Evolutionary conservation across 1,284 basidiomycete species (phyloP).

Genomic region (Fomitopsis betulina): DNA sequence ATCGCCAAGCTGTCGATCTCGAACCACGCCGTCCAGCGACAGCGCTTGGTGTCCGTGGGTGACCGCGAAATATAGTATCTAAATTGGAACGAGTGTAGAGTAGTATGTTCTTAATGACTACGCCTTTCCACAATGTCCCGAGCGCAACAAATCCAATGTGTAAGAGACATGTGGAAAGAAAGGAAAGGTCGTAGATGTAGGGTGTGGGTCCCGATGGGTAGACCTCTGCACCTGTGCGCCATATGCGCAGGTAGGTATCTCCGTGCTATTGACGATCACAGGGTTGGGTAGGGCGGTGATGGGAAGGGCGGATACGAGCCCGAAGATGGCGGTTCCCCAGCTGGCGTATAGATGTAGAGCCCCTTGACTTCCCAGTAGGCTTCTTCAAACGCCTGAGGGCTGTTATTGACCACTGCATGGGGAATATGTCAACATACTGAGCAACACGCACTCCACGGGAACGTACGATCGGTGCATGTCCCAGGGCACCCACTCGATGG

Average conservation of each 20-base stretch:
- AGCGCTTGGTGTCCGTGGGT: too few relatives aligned
- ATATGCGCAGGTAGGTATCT: background rate
- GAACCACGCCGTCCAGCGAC: too few relatives aligned
- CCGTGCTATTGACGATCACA: background rate
- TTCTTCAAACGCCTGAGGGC: slow-evolving; percentile 47
- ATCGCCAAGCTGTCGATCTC: too few relatives aligned
- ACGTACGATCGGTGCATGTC: slow-evolving; percentile 39
- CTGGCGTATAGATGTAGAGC: slow-evolving; percentile 45
- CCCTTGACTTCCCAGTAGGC: slow-evolving; percentile 65
- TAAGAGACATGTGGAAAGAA: too few relatives aligned
- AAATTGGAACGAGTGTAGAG: too few relatives aligned
- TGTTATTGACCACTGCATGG: slow-evolving; percentile 44
- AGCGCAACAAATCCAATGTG: too few relatives aligned
- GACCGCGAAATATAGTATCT: too few relatives aligned
- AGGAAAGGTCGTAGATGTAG: too few relatives aligned
- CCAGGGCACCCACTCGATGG: slow-evolving; percentile 31
- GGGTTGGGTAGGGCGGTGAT: background rate
- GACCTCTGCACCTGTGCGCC: background rate
- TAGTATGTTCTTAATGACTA: too few relatives aligned
- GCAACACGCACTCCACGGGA: background rate
- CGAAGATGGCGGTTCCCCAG: background rate
- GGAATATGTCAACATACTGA: background rate
- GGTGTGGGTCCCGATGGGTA: background rate
- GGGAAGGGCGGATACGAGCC: background rate
- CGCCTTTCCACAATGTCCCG: too few relatives aligned